These are phyloP conservation scores for Talaromyces sp. DNA, from an alignment of 2,329 filamentous ascomycete genomes.

Conservation along the genomic window DNA sequence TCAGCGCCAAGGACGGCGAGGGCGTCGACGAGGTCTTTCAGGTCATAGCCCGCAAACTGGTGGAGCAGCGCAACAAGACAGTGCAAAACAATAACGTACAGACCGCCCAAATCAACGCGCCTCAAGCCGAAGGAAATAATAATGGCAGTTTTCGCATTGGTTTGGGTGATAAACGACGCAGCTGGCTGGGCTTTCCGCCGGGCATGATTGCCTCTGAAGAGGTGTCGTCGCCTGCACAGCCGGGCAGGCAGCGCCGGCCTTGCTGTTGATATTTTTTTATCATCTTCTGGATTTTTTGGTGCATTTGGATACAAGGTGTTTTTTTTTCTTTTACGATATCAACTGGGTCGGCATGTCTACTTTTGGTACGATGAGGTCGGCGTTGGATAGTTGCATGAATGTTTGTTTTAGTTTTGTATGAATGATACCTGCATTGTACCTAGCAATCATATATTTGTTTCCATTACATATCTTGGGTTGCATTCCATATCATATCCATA, in stretches of 20 bases:
- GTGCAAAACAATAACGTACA: constrained; percentile 28
- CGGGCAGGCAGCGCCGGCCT: constrained; percentile 29
- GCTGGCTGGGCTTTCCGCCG: constrained; percentile 61
- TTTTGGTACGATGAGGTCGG: neutral
- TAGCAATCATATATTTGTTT: neutral
- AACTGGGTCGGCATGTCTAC: neutral
- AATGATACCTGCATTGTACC: neutral
- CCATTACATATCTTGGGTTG: too few relatives aligned
- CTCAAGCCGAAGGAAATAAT: constrained; percentile 39
- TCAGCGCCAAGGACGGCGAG: constrained; percentile 88
- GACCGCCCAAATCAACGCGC: constrained; percentile 31
- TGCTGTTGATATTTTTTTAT: constrained; percentile 33
- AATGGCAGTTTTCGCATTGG: constrained; percentile 58
- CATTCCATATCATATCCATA: too few relatives aligned
- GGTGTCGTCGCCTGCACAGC: constrained; percentile 25
- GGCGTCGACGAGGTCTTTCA: constrained; percentile 96
- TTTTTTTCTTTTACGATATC: constrained; percentile 5
- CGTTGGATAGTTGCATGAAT: neutral
- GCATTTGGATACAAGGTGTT: constrained; percentile 2
- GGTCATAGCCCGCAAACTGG: constrained; percentile 77
- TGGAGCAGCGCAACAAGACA: constrained; percentile 62
- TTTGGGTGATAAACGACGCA: constrained; percentile 58
- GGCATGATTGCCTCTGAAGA: constrained; percentile 36
- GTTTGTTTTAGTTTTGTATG: neutral
- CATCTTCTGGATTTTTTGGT: neutral